Evolutionary conservation across 2,329 filamentous ascomycete species (phyloP), one percentile per base, ranked within the genome.

Genomic region (Blumeria hordei): DNA sequence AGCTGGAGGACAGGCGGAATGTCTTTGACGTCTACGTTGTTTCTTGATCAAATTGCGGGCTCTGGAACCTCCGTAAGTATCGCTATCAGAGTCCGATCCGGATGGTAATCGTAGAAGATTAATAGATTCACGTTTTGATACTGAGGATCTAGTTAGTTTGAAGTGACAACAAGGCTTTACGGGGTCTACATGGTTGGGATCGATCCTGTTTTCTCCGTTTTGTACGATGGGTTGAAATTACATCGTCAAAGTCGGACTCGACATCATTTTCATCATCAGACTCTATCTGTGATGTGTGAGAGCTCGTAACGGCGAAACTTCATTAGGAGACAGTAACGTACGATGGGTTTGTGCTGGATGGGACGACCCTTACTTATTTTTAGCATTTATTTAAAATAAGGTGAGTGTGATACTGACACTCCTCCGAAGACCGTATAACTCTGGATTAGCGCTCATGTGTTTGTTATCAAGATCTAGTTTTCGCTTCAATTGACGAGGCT

Each of bases 381-480:
- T 28, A 47, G 14, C 7, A 44, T 28, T 2, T 47, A 8, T 10
- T 10, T 16, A 8, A 16, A 65, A 61, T 54, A 58, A 35, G 58
- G 53, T 41, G 45, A 12, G 39, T 49, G 10, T 6, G 32, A 36
- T 36, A 55, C 53, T 59, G 81, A 92, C 88, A 72, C 92, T 98
- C 71, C 92, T 79, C 62, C 92, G 80, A 61, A 98, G 74, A 51
- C 92, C 92, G 71, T 96, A 98, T 8, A 98, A 74, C 69, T 94
- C 88, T 47, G 92, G 92, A 64, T 98, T 94, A 64, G 86, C 84
- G 63, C 82, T 77, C 62, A 96, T 94, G 65, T 81, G 88, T 50
- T 88, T 81, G 57, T 92, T 85, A 54, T 82, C 80, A 39, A 77
- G 66, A 65, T 74, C 67, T 60, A 74, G 69, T 70, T 85, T 83